A percentile compares a stretch with the other conserved stretches of the same genome.
Evolutionary conservation across 768 basidiomycete species (phyloP).

Genomic region (Gloeopeniophorella convolvens): DNA sequence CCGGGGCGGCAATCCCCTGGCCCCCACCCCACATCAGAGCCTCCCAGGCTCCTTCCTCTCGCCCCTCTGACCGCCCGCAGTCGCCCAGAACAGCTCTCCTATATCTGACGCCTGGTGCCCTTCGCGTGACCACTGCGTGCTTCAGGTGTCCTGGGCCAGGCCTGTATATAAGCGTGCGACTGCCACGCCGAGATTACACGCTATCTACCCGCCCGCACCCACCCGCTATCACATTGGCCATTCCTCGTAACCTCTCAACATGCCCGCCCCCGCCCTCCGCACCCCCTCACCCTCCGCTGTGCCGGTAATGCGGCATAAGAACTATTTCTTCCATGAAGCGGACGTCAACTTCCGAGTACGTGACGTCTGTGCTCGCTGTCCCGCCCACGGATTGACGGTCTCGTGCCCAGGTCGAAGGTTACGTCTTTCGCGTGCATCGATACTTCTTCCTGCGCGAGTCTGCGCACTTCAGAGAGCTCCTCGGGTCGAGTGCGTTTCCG

Average conservation of each 20-base stretch:
- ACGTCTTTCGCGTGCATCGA: conserved; percentile 50
- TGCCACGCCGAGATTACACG: background rate
- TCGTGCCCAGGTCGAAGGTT: conserved; percentile 44
- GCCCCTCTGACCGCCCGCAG: background rate
- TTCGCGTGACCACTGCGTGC: too few species aligned
- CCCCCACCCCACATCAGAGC: conserved; percentile 1
- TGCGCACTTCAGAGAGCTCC: conserved; percentile 32
- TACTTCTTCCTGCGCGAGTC: conserved; percentile 64
- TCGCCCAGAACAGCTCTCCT: background rate
- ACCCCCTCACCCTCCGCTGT: too few species aligned
- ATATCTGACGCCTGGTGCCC: background rate
- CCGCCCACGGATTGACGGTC: background rate
- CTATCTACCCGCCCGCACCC: background rate
- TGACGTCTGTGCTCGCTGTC: background rate
- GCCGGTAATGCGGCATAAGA: background rate
- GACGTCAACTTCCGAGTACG: background rate
- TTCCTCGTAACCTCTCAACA: too few species aligned
- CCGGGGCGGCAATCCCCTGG: background rate
- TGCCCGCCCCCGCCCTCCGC: too few species aligned
- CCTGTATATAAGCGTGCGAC: background rate
- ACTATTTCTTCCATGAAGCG: background rate
- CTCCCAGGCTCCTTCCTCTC: background rate
- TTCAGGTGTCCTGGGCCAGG: background rate
- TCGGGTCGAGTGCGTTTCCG: conserved; percentile 16
- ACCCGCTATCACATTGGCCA: background rate